Conservation (phyloP, 2,329 filamentous ascomycete genomes). For the Botrytis hyacinthi region DNA sequence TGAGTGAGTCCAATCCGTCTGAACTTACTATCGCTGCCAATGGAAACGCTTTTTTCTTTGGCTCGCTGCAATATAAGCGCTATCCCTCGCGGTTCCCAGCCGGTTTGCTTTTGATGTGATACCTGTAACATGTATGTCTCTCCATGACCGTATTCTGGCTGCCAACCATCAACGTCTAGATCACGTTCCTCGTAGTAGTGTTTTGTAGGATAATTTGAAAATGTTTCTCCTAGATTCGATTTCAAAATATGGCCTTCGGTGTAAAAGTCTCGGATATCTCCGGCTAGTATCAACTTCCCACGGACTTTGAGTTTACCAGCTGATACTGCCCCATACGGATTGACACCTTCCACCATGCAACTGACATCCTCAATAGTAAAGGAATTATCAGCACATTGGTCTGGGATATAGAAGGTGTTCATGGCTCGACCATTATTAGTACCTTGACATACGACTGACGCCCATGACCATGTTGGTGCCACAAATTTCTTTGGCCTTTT, state of each 20-base stretch:
- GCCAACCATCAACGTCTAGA: neutral
- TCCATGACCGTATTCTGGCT: neutral
- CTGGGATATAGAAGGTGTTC: neutral
- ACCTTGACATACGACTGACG: neutral
- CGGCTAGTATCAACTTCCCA: neutral
- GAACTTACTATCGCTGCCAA: neutral
- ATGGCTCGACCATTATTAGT: neutral
- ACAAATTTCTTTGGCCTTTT: neutral
- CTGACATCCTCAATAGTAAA: neutral
- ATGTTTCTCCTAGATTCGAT: neutral
- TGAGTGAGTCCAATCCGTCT: neutral
- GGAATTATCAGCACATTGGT: neutral
- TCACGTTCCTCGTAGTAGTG: neutral
- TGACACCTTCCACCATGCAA: neutral
- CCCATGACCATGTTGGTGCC: neutral
- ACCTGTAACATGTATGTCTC: neutral
- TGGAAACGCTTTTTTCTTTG: neutral
- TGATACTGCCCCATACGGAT: neutral
- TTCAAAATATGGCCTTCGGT: neutral
- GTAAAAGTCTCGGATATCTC: neutral
- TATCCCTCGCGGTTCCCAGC: neutral
- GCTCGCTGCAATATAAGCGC: neutral
- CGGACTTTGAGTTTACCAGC: neutral
- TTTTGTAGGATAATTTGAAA: neutral
- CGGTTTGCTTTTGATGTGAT: neutral